Evolutionary conservation across 2,329 filamentous ascomycete species (phyloP), one percentile per base, ranked within the genome.

Genomic region (Penicillium sp.): DNA sequence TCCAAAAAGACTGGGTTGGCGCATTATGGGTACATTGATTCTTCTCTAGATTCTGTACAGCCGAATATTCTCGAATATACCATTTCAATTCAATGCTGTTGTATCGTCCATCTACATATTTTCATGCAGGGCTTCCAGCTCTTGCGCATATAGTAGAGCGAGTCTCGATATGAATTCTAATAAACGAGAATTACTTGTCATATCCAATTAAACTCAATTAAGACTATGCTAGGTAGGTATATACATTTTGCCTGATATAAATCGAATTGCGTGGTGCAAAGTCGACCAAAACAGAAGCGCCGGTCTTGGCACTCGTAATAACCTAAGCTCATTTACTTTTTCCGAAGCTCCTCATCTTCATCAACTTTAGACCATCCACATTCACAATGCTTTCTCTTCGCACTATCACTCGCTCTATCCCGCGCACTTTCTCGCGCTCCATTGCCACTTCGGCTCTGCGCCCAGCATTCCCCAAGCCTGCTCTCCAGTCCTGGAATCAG

Each of bases 371-470:
- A 50, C 45, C 41, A 57, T 53, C 40, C 43, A 60, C 46, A 48
- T 59, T 62, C 74, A 83, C 68, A 62, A 91, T 91, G 89, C 78
- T 91, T 70, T 87, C 88, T 63, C 78, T 90, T 63, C 82, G 88
- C 73, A 77, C 81, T 58, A 71, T 88, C 61, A 80, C 83, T 69
- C 87, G 88, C 72, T 82, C 85, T 47, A 83, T 86, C 70, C 87
- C 88, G 66, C 84, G 87, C 71, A 79, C 81, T 55, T 66, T 88
- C 51, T 77, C 82, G 64, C 84, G 87, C 60, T 73, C 75, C 65
- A 69, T 88, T 61, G 77, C 82, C 60, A 73, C 77, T 55, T 73
- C 82, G 59, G 76, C 81, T 65, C 57, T 68, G 61, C 80, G 80
- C 71, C 75, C 78, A 45, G 67, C 75, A 44, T 68, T 81, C 66